Conservation (phyloP, 2,329 filamentous ascomycete genomes). For the Cryphonectria japonica region DNA sequence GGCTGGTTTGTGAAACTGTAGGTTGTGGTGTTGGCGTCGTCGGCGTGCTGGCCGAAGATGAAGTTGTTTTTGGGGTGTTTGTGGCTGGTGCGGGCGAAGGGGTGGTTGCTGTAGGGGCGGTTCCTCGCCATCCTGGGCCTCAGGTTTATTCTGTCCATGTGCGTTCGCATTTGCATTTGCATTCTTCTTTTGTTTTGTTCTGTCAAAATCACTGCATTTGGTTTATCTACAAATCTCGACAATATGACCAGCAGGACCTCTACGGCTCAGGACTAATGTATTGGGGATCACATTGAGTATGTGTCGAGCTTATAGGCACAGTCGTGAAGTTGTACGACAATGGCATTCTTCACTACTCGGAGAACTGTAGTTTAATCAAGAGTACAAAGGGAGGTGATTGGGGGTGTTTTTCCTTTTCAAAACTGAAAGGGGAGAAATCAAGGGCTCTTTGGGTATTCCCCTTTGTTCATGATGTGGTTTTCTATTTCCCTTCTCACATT, state of each 20-base stretch:
- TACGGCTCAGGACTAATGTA: neutral
- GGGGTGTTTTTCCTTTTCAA: too few relatives aligned
- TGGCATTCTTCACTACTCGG: neutral
- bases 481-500: neutral
- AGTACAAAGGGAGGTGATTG: too few relatives aligned
- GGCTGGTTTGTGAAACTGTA: neutral
- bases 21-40: neutral
- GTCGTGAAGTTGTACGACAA: neutral
- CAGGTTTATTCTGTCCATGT: neutral
- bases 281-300: neutral
- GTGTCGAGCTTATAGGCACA: neutral
- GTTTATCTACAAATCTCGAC: neutral
- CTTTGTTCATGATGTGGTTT: neutral
- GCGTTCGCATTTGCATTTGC: neutral
- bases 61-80: neutral
- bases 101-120: neutral
- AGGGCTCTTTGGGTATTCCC: neutral
- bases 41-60: neutral
- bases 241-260: neutral
- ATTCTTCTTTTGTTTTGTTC: neutral
- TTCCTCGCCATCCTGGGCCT: neutral
- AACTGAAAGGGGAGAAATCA: neutral
- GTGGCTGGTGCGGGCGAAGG: neutral
- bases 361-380: neutral
- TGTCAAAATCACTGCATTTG: neutral